Base-by-base conservation (phyloP, 805 yeast species). In the Candida hungchunana region DNA sequence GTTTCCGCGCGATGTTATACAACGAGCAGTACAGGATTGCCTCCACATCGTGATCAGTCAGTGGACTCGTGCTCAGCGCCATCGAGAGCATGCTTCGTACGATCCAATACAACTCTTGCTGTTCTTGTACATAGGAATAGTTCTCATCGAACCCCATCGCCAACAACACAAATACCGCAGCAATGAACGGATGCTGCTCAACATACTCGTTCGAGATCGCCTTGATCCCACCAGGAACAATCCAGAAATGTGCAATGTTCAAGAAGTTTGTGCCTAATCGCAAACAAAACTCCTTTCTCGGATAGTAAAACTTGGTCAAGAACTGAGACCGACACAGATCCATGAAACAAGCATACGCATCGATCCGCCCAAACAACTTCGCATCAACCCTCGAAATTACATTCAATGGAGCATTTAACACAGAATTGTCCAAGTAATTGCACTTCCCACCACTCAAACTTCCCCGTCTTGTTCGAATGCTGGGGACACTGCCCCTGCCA, bases 31-130 rank as follows among this genome's bases (percentile, higher is more conserved):
- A 77, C 18, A 76, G 47, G 7, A 77, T 66, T 0, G 79, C 81
- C 48, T 77, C 83, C 23, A 75, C 67, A 46, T 77, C 82, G 52
- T 73, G 78, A 44, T 73, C 79, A 5, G 71, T 71, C 20, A 76
- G 52, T n/a, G 73, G 73, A 28, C 67, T 71, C 4, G 75, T 68
- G 48, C 70, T 65, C 18, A 70, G 48, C 1, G 77, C 71, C 34
- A 67, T 64, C 1, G 77, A 71, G 8, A 74, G 46, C n/a, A 75
- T 54, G 23, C 67, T 60, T 29, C 71, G 69, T 0, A 77, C 73
- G n/a, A 74, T 50, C 37, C 66, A 60, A 42, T 72, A 71, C 22
- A 77, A 45, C 14, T 57, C 52, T 31, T 63, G 66, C 44, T 75
- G 80, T 32, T 72, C 70, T 15, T 67, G 60, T 3, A 65, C 66